Evolutionary conservation across 2,329 filamentous ascomycete species (phyloP).

Genomic region (Parastagonospora avenae): DNA sequence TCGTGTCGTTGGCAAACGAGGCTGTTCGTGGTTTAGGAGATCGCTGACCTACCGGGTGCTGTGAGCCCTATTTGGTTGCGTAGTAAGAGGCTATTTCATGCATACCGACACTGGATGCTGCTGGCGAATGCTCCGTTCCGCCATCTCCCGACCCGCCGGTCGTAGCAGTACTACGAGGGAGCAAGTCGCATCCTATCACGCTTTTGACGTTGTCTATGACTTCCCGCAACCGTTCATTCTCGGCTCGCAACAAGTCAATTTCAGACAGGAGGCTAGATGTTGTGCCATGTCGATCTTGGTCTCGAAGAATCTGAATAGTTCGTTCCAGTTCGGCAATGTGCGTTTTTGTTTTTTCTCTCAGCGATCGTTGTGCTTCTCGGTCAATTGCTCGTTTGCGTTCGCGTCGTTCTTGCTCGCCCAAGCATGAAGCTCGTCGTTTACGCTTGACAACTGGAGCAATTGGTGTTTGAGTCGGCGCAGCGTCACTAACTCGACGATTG

Average conservation of each 20-base stretch:
- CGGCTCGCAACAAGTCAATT: conserved; percentile 36
- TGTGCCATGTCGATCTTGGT: conserved; percentile 40
- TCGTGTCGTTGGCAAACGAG: conserved; percentile 21
- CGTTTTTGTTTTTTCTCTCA: conserved; percentile 45
- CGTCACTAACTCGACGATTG: conserved; percentile 31
- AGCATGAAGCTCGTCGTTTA: conserved; percentile 39
- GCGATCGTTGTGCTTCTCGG: conserved; percentile 42
- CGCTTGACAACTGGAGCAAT: conserved; percentile 38
- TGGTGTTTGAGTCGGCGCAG: conserved; percentile 19
- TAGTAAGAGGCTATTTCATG: conserved; percentile 10
- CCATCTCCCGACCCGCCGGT: conserved; percentile 7
- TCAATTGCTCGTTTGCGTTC: conserved; percentile 45
- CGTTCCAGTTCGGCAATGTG: conserved; percentile 45
- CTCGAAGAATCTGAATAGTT: conserved; percentile 41
- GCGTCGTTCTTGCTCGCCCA: conserved; percentile 42
- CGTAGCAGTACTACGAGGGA: conserved; percentile 12
- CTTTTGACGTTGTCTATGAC: conserved; percentile 43
- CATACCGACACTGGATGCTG: conserved; percentile 32
- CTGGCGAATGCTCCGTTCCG: conserved; percentile 18
- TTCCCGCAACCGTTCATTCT: conserved; percentile 42
- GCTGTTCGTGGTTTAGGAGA: conserved; percentile 24
- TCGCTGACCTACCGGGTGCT: conserved; percentile 25
- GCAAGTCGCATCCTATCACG: conserved; percentile 31
- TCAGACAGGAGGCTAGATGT: conserved; percentile 39
- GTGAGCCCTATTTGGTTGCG: conserved; percentile 25